A percentile compares a stretch with the other conserved stretches of the same genome.
phyloP scores from a whole-genome alignment of 257 asterid species.

The Asclepias syriaca region DNA sequence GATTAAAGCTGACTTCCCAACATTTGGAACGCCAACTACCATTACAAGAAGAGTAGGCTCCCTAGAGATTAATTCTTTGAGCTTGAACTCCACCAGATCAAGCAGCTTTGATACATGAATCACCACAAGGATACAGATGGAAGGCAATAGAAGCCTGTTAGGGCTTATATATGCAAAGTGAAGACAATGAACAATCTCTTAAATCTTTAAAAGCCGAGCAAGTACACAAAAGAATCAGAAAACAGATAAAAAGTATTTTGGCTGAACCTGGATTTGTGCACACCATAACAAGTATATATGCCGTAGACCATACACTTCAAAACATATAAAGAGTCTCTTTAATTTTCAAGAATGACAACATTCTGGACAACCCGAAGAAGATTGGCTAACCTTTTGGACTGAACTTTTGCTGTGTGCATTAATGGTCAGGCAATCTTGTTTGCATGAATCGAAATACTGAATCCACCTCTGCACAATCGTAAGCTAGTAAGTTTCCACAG shows the following conservation, averaged over 20 bases:
- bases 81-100: conserved; percentile 78
- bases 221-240: not conserved
- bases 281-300: not conserved
- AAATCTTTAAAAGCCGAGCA: not conserved
- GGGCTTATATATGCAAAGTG: not conserved
- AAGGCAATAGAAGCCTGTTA: not conserved
- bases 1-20: conserved; percentile 85
- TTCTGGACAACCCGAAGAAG: not conserved
- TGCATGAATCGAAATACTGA: conserved; percentile 51
- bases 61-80: conserved; percentile 66
- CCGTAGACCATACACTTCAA: not conserved
- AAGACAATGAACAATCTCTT: not conserved
- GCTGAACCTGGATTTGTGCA: not conserved
- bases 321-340: not conserved
- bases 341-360: not conserved
- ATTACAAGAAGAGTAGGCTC: conserved; percentile 89
- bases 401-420: conserved; percentile 90
- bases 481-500: conserved; percentile 10
- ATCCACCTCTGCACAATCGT: conserved; percentile 65
- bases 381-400: conserved; percentile 62
- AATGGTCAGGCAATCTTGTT: conserved; percentile 75
- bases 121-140: conserved; percentile 22
- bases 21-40: conserved; percentile 98
- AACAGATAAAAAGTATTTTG: not conserved
- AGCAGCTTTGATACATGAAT: conserved; percentile 58